phyloP scores from a whole-genome alignment of 441 rosid genomes.

The Biscutella laevigata region DNA sequence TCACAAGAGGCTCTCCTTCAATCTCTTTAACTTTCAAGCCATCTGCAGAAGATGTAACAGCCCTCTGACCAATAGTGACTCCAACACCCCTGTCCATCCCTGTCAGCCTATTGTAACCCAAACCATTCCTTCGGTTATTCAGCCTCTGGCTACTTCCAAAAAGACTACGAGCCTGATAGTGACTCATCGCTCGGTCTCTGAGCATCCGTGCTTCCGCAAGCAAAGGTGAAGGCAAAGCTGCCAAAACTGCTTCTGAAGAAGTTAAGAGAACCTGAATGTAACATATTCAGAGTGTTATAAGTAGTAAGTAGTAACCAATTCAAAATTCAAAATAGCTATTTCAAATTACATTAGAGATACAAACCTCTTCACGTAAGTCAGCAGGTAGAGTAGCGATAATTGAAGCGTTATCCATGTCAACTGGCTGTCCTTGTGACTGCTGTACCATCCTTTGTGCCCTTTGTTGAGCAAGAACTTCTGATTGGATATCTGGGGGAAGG shows the following conservation, averaged over 20 bases:
- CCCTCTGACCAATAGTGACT: constrained; percentile 68
- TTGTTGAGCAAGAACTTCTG: constrained; percentile 98
- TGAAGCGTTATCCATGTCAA: constrained; percentile 98
- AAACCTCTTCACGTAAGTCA: constrained; percentile 96
- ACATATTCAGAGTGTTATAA: constrained; percentile 17
- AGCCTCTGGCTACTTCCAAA: constrained; percentile 80
- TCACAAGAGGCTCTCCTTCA: constrained; percentile 86
- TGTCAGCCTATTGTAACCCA: constrained; percentile 85
- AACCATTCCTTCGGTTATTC: constrained; percentile 72
- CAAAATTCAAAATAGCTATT: constrained; percentile 3
- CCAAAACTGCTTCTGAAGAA: constrained; percentile 89
- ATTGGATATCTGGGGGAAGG: constrained; percentile 95
- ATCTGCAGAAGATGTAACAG: constrained; percentile 52
- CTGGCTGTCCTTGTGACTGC: constrained; percentile 93
- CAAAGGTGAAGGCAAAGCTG: constrained; percentile 85
- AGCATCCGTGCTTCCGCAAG: constrained; percentile 97
- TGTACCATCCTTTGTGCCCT: constrained; percentile 85
- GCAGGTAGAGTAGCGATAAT: constrained; percentile 98
- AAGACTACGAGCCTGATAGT: constrained; percentile 87
- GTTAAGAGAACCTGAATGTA: constrained; percentile 77
- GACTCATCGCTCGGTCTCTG: constrained; percentile 96
- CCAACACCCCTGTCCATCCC: constrained; percentile 97
- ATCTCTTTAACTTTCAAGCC: constrained; percentile 68
- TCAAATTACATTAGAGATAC: constrained; percentile 16
- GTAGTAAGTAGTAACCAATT: no score